Base-by-base conservation (phyloP, 2,329 filamentous ascomycete species). In the Plectosphaerella sp. region DNA sequence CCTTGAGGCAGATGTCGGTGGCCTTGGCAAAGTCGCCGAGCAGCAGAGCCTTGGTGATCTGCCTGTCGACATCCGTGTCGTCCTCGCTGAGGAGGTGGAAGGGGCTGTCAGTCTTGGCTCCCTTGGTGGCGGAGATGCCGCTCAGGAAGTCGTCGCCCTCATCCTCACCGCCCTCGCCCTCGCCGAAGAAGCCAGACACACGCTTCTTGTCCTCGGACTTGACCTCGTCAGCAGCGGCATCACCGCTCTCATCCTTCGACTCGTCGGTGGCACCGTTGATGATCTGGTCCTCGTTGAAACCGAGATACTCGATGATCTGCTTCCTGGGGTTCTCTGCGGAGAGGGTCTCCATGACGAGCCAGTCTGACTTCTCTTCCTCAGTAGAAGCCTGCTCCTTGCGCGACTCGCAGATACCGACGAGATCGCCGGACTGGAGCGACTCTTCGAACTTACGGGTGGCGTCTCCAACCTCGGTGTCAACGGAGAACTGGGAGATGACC, bases 361-460 rank as follows among this genome's bases (percentile, higher is more conserved):
- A 99, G 69, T 97, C 93, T 4, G 89, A 88, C 75, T 91, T 97
- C 67, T 97, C 94, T 59, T 96, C 91, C 2, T 97, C 92, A 0
- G 84, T 89, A 63, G 84, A 85, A 16, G 92, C 87, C 55, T 84
- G 75, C 24, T 85, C 76, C 56, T 91, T 86, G 64, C 93, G 89
- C 20, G 85, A 79, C 63, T 92, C 85, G 65, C 92, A 97, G 55
- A 99, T 89, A 42, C 78, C 77, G 5, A 80, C 78, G 16, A 99
- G 73, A 64, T 97, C 84, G 22, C 91, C 92, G 52, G 83, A 80
- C 62, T 86, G 82, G 52, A 99, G 74, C 10, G 91, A 86, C 59
- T 86, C 83, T 67, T 99, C 92, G 58, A 99, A 97, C 60, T 87
- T 86, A 61, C 93, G 85, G 1, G 91, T 95, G 8, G 91, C 85